phyloP scores from a whole-genome alignment of 345 rosid species.

The Abelmoschus esculentus region DNA sequence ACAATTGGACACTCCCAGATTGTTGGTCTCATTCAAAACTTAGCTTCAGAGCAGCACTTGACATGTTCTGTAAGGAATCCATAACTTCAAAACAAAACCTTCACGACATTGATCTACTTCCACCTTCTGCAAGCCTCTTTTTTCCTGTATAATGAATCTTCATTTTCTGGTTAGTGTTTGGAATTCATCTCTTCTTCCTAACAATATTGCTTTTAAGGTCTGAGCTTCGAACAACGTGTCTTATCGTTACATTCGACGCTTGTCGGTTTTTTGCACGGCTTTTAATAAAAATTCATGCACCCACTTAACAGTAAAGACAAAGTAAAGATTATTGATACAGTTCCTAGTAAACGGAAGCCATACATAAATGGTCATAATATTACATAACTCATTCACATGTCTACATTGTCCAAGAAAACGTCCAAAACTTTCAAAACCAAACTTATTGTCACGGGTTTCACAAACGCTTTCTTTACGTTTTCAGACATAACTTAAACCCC shows the following conservation, averaged over 20 bases:
- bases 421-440: neutral
- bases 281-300: neutral
- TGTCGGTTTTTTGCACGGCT: neutral
- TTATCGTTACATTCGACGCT: no score
- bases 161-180: no score
- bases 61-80: neutral
- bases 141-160: no score
- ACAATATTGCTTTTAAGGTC: no score
- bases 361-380: neutral
- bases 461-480: neutral
- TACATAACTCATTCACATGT: constrained; percentile 3
- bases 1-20: neutral
- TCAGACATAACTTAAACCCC: neutral
- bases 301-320: constrained; percentile 7
- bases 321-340: neutral
- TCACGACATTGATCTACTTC: neutral
- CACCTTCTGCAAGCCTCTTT: neutral
- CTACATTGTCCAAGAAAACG: neutral
- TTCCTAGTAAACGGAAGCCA: neutral
- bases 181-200: no score
- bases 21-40: neutral
- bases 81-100: neutral
- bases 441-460: constrained; percentile 5
- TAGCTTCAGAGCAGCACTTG: neutral
- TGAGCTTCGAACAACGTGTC: no score